Conservation (phyloP, 2,329 filamentous ascomycete genomes). For the Talaromyces sp. region DNA sequence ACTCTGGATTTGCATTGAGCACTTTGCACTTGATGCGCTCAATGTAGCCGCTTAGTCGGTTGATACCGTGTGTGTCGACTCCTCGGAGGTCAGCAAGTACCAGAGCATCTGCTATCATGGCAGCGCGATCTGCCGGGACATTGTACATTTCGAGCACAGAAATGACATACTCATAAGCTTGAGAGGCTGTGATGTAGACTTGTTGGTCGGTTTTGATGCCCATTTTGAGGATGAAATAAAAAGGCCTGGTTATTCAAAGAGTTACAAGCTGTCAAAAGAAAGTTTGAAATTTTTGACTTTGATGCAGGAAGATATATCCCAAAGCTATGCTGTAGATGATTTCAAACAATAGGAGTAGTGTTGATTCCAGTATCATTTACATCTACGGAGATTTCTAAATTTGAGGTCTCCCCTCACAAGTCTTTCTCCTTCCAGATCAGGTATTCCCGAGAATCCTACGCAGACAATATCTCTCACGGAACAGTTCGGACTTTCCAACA, state of each 20-base stretch:
- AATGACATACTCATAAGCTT: neutral
- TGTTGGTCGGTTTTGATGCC: neutral
- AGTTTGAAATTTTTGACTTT: neutral
- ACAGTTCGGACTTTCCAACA: neutral
- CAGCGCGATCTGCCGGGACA: conserved; percentile 1
- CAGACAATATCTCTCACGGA: neutral
- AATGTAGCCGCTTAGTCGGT: conserved; percentile 25
- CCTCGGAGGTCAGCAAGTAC: conserved; percentile 27
- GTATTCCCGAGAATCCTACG: neutral
- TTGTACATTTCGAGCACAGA: neutral
- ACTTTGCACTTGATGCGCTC: conserved; percentile 24
- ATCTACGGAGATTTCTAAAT: no score
- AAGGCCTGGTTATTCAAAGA: neutral
- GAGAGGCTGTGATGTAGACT: neutral
- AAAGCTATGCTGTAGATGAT: neutral
- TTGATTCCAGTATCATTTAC: no score
- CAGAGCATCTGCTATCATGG: conserved; percentile 21
- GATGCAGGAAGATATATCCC: neutral
- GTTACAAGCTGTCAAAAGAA: neutral
- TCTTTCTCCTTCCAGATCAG: neutral
- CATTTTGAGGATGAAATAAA: neutral
- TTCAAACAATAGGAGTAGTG: no score
- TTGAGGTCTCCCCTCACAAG: no score
- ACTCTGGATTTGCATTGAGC: conserved; percentile 21
- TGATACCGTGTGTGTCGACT: conserved; percentile 29